Conservation (phyloP, 257 asterid species). For the Nicotiana paniculata region DNA sequence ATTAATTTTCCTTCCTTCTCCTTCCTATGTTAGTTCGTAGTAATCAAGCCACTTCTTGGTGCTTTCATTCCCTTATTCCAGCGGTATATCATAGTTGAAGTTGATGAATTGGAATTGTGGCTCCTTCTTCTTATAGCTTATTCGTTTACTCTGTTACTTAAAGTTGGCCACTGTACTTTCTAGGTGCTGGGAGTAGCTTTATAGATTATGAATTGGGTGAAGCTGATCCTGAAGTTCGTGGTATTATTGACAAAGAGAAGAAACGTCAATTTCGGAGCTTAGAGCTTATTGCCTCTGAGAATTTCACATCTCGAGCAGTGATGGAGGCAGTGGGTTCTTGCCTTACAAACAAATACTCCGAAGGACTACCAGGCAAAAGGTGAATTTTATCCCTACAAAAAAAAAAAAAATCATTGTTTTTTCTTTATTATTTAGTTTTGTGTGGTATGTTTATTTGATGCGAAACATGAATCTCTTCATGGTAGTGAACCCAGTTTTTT, state of each 20-base stretch:
- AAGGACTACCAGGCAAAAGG: conserved; percentile 97
- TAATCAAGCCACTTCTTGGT: background rate
- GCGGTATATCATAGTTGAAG: background rate
- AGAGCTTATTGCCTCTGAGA: conserved; percentile 93
- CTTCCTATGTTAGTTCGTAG: background rate
- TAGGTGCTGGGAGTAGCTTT: conserved; percentile 57
- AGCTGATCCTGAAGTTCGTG: conserved; percentile 73
- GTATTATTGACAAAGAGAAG: conserved; percentile 73
- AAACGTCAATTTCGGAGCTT: conserved; percentile 81
- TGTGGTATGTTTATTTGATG: background rate
- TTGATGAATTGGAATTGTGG: background rate
- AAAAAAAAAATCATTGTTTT: background rate
- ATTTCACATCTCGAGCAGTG: conserved; percentile 95
- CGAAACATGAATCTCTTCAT: background rate
- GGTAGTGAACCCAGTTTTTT: background rate
- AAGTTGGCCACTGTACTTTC: background rate
- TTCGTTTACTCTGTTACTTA: background rate
- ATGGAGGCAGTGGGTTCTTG: conserved; percentile 99
- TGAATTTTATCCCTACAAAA: conserved; percentile 7
- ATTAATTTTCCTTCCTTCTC: background rate
- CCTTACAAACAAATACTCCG: conserved; percentile 91
- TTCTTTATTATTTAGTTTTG: background rate
- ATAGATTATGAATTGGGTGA: conserved; percentile 53
- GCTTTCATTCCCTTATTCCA: background rate
- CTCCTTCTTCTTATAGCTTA: background rate